These are phyloP conservation scores for Umbelopsis sp. DNA, from an alignment of 192 early-diverging fungal species.

Conservation along the genomic window DNA sequence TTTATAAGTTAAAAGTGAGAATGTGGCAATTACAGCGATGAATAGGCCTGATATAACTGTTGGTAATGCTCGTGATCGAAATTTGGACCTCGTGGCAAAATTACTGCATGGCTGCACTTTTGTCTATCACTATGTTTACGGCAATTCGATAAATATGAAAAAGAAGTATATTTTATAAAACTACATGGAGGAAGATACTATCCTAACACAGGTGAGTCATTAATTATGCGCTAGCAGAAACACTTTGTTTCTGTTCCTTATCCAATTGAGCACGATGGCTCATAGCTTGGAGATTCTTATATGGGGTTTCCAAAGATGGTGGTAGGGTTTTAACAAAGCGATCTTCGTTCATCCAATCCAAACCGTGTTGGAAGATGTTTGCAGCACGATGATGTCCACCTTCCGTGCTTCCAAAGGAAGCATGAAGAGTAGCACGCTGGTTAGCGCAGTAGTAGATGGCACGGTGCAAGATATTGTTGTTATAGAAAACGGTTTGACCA, in stretches of 20 bases:
- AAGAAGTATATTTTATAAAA: background rate
- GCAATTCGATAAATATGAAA: too few species aligned
- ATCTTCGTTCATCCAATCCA: conserved; percentile 48
- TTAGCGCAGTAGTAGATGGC: conserved; percentile 38
- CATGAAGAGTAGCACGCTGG: conserved; percentile 50
- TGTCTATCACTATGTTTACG: too few species aligned
- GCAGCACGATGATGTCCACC: conserved; percentile 49
- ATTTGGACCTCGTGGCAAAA: background rate
- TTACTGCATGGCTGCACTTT: too few species aligned
- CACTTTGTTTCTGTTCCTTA: conserved; percentile 19
- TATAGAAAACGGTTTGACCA: conserved; percentile 56
- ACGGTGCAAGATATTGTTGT: conserved; percentile 56
- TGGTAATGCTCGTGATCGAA: conserved; percentile 7
- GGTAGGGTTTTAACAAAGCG: conserved; percentile 41
- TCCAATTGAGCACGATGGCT: conserved; percentile 25
- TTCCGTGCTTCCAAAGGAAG: conserved; percentile 47
- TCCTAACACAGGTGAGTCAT: background rate
- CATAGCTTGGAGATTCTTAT: conserved; percentile 39
- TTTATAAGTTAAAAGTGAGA: background rate
- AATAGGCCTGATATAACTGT: background rate
- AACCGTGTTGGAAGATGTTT: conserved; percentile 51
- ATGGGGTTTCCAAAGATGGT: conserved; percentile 32
- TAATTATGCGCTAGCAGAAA: background rate
- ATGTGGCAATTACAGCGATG: background rate
- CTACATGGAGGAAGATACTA: background rate